Evolutionary conservation across 495 filamentous ascomycete genomes (phyloP).

Genomic region (Penicillium ochrochloron): DNA sequence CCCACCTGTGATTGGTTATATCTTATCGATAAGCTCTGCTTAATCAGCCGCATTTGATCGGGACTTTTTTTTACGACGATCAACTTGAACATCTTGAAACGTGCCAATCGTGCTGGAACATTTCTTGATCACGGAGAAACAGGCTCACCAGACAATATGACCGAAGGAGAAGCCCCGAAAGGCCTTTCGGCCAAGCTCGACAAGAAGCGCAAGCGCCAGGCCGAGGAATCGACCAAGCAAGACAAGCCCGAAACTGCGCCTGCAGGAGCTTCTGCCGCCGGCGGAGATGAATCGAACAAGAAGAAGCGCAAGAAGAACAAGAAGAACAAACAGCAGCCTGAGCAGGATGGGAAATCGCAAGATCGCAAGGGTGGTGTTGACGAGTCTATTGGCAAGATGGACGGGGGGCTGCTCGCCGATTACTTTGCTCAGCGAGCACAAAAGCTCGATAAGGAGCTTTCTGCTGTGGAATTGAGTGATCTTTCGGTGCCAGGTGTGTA

Average conservation of each 20-base stretch:
- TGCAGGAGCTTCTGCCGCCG: conserved; percentile 24
- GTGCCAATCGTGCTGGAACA: conserved; percentile 9
- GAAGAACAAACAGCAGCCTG: conserved; percentile 55
- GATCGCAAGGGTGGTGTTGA: conserved; percentile 73
- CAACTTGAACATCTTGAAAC: conserved; percentile 10
- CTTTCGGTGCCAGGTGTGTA: conserved; percentile 75
- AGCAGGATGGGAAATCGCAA: conserved; percentile 60
- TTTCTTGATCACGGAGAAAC: conserved; percentile 4
- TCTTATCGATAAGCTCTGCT: conserved; percentile 45
- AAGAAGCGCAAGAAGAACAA: conserved; percentile 56
- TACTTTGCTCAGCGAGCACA: conserved; percentile 78
- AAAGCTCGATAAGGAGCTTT: conserved; percentile 78
- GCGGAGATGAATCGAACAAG: conserved; percentile 38
- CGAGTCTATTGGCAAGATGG: conserved; percentile 78
- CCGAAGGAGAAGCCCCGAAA: conserved; percentile 25
- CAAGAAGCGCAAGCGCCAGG: conserved; percentile 58
- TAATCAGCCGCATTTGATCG: conserved; percentile 33
- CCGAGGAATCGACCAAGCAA: conserved; percentile 48
- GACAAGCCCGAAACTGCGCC: conserved; percentile 36
- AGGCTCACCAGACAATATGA: conserved; percentile 19
- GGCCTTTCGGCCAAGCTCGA: conserved; percentile 46
- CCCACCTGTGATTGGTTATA: conserved; percentile 26
- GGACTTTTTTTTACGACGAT: conserved; percentile 29
- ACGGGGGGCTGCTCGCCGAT: conserved; percentile 81
- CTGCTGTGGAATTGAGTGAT: conserved; percentile 81